A percentile compares a stretch with the other conserved stretches of the same genome.
Evolutionary conservation across 352 stramenopile species (phyloP).

Genomic region (Pythium myriotylum): DNA sequence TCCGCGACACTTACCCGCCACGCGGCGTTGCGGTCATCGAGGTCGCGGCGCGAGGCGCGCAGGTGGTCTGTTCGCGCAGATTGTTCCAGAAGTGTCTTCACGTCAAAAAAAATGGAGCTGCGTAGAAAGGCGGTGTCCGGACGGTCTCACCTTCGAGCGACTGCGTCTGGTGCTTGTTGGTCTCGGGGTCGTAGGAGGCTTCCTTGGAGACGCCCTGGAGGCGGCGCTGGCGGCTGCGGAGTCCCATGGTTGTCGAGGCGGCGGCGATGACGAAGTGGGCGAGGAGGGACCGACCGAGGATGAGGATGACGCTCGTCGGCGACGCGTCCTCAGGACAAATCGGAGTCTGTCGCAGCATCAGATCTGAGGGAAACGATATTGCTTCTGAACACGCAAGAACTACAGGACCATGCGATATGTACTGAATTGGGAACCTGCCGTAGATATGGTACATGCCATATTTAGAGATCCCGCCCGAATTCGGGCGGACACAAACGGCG

Average conservation of each 20-base stretch:
- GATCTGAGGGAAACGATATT: constrained; percentile 1
- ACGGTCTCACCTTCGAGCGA: constrained; percentile 36
- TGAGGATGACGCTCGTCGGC: not conserved
- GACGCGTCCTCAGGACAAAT: constrained; percentile 2
- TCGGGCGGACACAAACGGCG: not conserved
- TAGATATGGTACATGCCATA: too few species aligned
- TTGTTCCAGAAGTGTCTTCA: too few species aligned
- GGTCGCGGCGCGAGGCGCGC: constrained; percentile 40
- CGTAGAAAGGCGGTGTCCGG: not conserved
- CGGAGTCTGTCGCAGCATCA: constrained; percentile 4
- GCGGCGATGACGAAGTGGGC: too few species aligned
- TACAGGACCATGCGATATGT: too few species aligned
- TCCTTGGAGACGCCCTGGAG: constrained; percentile 37
- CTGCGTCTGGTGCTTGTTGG: constrained; percentile 30
- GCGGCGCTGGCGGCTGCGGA: constrained; percentile 52
- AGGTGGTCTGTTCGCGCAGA: constrained; percentile 42
- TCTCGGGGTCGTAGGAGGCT: constrained; percentile 46
- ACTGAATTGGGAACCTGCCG: too few species aligned
- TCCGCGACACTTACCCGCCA: constrained; percentile 30
- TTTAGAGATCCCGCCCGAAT: not conserved
- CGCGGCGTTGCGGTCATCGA: constrained; percentile 18
- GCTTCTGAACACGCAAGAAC: too few species aligned
- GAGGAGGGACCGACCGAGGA: too few species aligned
- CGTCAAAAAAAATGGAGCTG: too few species aligned
- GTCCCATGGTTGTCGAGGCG: constrained; percentile 38